Conservation (phyloP, 768 basidiomycete species). For the Coprinellus micaceus region DNA sequence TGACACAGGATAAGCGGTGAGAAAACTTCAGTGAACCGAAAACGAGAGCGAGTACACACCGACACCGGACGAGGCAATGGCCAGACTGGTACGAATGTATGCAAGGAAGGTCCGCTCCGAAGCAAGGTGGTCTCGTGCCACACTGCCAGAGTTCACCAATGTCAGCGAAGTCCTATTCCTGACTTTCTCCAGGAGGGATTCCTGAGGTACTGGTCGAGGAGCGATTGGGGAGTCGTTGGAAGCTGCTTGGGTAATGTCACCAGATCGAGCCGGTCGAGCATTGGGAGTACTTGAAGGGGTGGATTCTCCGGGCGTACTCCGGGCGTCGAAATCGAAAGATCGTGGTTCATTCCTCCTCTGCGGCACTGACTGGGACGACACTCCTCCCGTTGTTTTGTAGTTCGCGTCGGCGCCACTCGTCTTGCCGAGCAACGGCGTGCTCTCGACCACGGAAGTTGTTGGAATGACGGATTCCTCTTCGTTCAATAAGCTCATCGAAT, state of each 20-base stretch:
- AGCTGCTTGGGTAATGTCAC: background rate
- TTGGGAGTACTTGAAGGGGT: background rate
- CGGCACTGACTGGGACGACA: background rate
- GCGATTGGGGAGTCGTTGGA: background rate
- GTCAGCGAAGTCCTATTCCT: slow-evolving; percentile 22
- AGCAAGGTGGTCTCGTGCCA: slow-evolving; percentile 62
- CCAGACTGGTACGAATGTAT: slow-evolving; percentile 61
- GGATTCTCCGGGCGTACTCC: background rate
- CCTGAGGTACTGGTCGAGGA: background rate
- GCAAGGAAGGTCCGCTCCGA: slow-evolving; percentile 62
- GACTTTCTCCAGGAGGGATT: background rate
- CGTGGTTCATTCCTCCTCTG: background rate
- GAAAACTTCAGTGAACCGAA: background rate
- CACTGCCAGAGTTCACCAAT: slow-evolving; percentile 58
- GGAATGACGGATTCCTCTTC: background rate
- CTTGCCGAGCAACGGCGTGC: background rate
- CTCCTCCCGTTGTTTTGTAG: background rate
- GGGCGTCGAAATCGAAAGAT: background rate
- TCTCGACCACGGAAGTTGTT: background rate
- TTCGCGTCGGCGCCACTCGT: background rate
- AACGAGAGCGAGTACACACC: slow-evolving; percentile 36
- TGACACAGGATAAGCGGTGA: background rate
- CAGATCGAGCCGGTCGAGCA: too few relatives aligned
- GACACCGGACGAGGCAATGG: slow-evolving; percentile 55
- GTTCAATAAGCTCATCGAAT: background rate